Evolutionary conservation across 345 rosid genomes (phyloP), one percentile per base, ranked within the genome.

Genomic region (Aquilaria sinensis): DNA sequence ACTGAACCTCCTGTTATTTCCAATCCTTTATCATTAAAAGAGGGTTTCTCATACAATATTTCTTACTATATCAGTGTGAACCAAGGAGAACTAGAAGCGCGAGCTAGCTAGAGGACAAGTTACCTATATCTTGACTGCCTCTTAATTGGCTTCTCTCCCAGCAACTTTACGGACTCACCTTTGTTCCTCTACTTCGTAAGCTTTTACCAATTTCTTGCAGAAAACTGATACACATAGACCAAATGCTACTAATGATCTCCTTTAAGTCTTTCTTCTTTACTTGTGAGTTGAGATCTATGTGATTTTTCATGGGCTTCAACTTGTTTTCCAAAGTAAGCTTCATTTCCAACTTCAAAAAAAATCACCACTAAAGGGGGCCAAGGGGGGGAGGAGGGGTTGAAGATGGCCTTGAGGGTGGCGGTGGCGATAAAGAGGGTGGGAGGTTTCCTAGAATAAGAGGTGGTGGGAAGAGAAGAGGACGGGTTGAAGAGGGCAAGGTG

Each of bases 161-260:
- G 96, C 74, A 94, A 78, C 46, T 90, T 81, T 2, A 88, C 91
- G 15, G 91, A 90, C 12, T 89, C 85, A 16, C 79, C 77, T 15
- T 69, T 85, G 50, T 73, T 85, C 5, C 83, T 63, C 61, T 68
- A 81, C 79, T 88, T 94, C 84, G 90, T 94, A 52, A 81, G 64
- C 83, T 94, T 94, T 83, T 94, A 97, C 67, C 77, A 90, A 81
- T 72, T 90, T 93, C 81, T 93, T 93, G 80, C 97, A 90, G 68
- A 93, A 93, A 30, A 93, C 94, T 5, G 98, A 93, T 37, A 97
- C 97, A n/a, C 30, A 97, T 97, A 12, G 98, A 90, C 98, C 97
- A 90, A 75, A 93, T 90, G 75, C 89, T 86, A 12, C 86, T 92
- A 9, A 81, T 95, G 30, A 85, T 81, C 61, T 85, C 90, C 61